phyloP scores from a whole-genome alignment of 2,329 filamentous ascomycete genomes.

The Fusarium domesticum region DNA sequence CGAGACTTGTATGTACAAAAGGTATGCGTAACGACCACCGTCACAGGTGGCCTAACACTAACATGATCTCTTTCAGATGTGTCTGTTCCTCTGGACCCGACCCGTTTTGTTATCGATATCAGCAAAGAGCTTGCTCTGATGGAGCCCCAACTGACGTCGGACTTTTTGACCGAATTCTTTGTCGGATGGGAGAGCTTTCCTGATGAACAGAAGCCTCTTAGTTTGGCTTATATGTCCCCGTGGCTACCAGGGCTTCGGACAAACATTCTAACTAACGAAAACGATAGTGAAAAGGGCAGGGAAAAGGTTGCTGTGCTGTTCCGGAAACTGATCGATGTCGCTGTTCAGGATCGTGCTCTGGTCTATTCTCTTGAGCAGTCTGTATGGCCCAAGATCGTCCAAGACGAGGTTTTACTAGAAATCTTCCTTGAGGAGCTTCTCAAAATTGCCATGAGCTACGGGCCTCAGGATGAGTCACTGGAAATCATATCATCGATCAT shows the following conservation, averaged over 20 bases:
- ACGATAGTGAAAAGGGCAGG: conserved; percentile 62
- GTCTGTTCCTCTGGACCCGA: conserved; percentile 60
- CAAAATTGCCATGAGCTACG: conserved; percentile 58
- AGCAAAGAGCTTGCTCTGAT: conserved; percentile 61
- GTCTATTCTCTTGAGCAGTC: conserved; percentile 61
- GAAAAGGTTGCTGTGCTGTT: conserved; percentile 64
- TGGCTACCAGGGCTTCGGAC: conserved; percentile 63
- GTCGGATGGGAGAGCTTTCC: conserved; percentile 69
- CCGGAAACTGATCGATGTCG: conserved; percentile 64
- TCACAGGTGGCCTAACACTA: not conserved
- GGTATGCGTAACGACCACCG: conserved; percentile 39
- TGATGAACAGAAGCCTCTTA: conserved; percentile 63
- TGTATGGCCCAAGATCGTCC: conserved; percentile 62
- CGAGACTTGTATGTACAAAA: conserved; percentile 60
- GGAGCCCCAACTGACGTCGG: conserved; percentile 64
- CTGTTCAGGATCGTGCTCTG: conserved; percentile 58
- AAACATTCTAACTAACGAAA: conserved; percentile 55
- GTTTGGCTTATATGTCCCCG: conserved; percentile 67
- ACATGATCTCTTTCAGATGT: conserved; percentile 45
- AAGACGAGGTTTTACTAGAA: conserved; percentile 63
- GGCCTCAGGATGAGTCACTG: conserved; percentile 55
- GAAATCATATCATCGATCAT: conserved; percentile 62
- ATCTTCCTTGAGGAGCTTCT: conserved; percentile 66
- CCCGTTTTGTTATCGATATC: conserved; percentile 62
- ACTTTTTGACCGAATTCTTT: conserved; percentile 72